Base-by-base conservation (phyloP, 2,329 filamentous ascomycete species). In the Fusarium sp. region DNA sequence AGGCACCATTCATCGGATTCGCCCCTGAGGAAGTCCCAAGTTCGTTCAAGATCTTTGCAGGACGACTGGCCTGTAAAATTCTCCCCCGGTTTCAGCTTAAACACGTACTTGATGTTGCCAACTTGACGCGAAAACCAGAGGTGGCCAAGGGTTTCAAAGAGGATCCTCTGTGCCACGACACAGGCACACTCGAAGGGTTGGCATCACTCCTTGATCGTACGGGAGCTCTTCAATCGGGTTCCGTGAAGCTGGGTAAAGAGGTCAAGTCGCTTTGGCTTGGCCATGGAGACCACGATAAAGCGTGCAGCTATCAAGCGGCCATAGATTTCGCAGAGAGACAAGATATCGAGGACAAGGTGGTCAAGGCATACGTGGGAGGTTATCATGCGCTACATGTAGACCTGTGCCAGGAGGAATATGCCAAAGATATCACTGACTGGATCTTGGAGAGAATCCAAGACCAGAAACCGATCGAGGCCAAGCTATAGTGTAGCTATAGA, bases 141-240 rank as follows among this genome's bases (percentile, higher is more conserved):
- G 88, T 93, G 5, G 86, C 88, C 58, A 84, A 88, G 76, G 86
- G 84, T 31, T 87, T 93, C 71, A 83, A 84, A 5, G 86, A 88
- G 35, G 95, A 98, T 81, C 78, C 85, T 54, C 84, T 97, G 57
- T 90, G 91, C 80, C 94, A 97, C 82, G 88, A 95, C 80, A 95
- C 90, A 4, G 95, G 94, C 39, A 97, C 95, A 11, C 85, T 97
- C n/a, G 91, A 95, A 80, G 93, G 93, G 2, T 80, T 97, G 38
- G 88, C 92, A 1, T 91, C 89, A 0, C 87, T 97, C 87, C 83
- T 98, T 71, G 93, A 97, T 79, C 88, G 95, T 31, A 91, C 91
- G 3, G 83, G 83, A 9, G 85, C 85, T 58, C 82, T 97, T 68
- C 83, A 88, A 9, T 82, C 80, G 10, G 92, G 91, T 5, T 86